These are phyloP conservation scores for Jatropha curcas DNA, from an alignment of 345 rosid species.

Conservation along the genomic window DNA sequence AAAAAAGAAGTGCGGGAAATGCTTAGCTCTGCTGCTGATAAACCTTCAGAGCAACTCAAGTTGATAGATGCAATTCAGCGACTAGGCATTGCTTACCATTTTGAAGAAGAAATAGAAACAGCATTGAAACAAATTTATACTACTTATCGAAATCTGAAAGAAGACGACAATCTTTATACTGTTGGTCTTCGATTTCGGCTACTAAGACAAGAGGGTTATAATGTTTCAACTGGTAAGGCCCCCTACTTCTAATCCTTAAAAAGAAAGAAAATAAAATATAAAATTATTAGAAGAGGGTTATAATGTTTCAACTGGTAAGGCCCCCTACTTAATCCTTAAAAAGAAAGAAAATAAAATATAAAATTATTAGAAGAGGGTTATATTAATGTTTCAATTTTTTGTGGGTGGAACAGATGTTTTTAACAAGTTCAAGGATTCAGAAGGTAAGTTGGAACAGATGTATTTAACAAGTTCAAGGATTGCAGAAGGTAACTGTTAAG, in stretches of 20 bases:
- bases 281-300: too few relatives aligned
- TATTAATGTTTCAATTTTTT: background rate
- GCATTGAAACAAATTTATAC: background rate
- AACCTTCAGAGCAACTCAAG: background rate
- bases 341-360: too few relatives aligned
- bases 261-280: too few relatives aligned
- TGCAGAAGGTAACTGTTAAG: slow-evolving; percentile 8
- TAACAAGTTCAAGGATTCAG: background rate
- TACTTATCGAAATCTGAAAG: background rate
- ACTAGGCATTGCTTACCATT: slow-evolving; percentile 24
- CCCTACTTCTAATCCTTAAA: too few relatives aligned
- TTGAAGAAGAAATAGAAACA: slow-evolving; percentile 20
- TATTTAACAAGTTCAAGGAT: background rate
- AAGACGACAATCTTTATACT: background rate
- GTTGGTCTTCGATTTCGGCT: slow-evolving; percentile 25
- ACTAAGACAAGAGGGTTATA: slow-evolving; percentile 23
- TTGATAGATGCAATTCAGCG: slow-evolving; percentile 21
- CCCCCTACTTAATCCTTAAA: too few relatives aligned
- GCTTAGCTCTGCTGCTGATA: background rate
- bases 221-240: slow-evolving; percentile 13
- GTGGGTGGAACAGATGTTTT: background rate
- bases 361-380: too few relatives aligned
- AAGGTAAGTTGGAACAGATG: slow-evolving; percentile 8
- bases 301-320: slow-evolving; percentile 11
- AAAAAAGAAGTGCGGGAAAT: background rate